Evolutionary conservation across 768 basidiomycete species (phyloP), one percentile per base, ranked within the genome.

Genomic region (Tremella yokohamensis): DNA sequence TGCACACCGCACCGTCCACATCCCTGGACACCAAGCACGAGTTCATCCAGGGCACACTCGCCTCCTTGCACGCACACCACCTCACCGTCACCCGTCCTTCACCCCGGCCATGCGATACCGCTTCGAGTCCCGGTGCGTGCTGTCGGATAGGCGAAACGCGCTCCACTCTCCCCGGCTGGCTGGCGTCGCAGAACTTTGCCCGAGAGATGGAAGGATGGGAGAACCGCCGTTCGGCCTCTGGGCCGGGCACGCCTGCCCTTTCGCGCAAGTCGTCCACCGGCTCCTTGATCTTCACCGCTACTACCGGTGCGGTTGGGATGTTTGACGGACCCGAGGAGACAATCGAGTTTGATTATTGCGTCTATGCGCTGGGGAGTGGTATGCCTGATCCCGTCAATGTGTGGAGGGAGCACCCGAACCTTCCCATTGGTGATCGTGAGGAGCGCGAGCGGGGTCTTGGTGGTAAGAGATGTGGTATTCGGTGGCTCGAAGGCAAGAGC

Each of bases 321-420:
- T 64, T 62, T 39, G 65, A 65, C 37, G 64, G 64, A 48, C 57
- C 56, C 4, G 69, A 65, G 44, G 74, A 76, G 52, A 73, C 67
- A 8, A 66, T 76, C 34, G 24, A 69, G 9, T 76, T 76, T 56
- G 62, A 67, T 38, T 77, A 76, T 62, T 57, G 58, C 40, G 52
- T 77, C 40, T 77, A 75, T 49, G 75, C 75, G 2, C 64, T 76
- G 2, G 76, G 76, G 8, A 61, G 61, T n/a, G 61, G 69, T 15
- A 60, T 77, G 22, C 75, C 76, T 11, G 68, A 65, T 54, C 76
- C 76, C 1, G 65, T 72, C n/a, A 72, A 76, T 52, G 68, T 75
- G 6, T 74, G 74, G 61, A 60, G 60, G 3, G 64, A 70, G 19
- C 56, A 64, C 26, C 49, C 59, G n/a, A 58, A 65, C 38, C 40